Evolutionary conservation across 2,329 filamentous ascomycete species (phyloP).

Genomic region (Fusarium austroafricanum): DNA sequence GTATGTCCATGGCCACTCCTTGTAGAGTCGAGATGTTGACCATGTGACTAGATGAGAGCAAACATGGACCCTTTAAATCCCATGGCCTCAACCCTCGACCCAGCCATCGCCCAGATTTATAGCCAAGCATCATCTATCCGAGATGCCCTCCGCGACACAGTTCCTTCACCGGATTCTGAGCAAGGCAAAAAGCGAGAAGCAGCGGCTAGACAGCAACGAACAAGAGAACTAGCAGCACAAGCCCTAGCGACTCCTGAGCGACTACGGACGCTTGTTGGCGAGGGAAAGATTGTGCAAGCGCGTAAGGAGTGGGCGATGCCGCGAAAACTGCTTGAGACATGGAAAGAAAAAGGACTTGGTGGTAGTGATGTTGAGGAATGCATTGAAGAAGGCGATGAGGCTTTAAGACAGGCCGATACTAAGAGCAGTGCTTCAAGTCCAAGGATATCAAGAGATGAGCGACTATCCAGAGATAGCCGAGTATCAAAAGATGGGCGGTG

Average conservation of each 20-base stretch:
- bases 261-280: slow-evolving; percentile 66
- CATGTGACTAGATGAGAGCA: slow-evolving; percentile 71
- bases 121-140: slow-evolving; percentile 67
- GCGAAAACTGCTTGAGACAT: slow-evolving; percentile 61
- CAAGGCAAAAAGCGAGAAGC: slow-evolving; percentile 52
- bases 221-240: slow-evolving; percentile 70
- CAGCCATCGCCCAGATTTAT: slow-evolving; percentile 80
- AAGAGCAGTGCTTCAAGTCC: slow-evolving; percentile 36
- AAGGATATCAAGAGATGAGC: slow-evolving; percentile 36
- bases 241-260: slow-evolving; percentile 71
- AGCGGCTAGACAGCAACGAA: slow-evolving; percentile 51
- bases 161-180: slow-evolving; percentile 60
- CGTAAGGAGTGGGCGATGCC: slow-evolving; percentile 67
- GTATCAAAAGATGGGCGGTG: slow-evolving; percentile 33
- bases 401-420: slow-evolving; percentile 48
- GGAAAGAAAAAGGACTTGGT: slow-evolving; percentile 66
- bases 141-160: slow-evolving; percentile 60
- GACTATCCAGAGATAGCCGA: slow-evolving; percentile 34
- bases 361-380: slow-evolving; percentile 65
- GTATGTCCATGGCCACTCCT: slow-evolving; percentile 48
- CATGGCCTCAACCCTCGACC: slow-evolving; percentile 77
- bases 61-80: slow-evolving; percentile 85
- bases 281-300: slow-evolving; percentile 72
- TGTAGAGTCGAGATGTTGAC: neutral
- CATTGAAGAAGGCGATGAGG: slow-evolving; percentile 66